Conservation (phyloP, 176 grass and related monocot genomes). For the Leersia perrieri region DNA sequence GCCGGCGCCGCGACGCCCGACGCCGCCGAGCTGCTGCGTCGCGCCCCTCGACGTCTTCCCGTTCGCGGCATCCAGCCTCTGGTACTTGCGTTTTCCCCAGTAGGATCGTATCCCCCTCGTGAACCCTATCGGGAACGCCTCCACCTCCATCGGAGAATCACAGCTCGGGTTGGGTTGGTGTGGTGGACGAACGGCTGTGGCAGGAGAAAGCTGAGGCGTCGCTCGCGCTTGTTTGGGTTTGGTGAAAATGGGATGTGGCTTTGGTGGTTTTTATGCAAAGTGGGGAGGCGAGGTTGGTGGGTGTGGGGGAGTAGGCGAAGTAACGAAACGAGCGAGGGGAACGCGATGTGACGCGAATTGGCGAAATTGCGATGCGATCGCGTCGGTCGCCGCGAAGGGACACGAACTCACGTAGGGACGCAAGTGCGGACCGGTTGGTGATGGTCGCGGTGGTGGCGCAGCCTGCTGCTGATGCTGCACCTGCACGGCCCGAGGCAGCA, state of each 20-base stretch:
- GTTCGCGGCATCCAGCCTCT: conserved; percentile 31
- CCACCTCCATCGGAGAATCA: conserved; percentile 34
- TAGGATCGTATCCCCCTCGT: conserved; percentile 57
- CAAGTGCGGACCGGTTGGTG: background rate
- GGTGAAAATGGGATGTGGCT: background rate
- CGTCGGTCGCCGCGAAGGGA: too few species aligned
- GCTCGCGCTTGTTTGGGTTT: background rate
- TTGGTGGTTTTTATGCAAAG: background rate
- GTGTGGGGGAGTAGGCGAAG: background rate
- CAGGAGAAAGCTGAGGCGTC: background rate
- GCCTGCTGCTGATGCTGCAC: background rate
- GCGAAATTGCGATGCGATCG: too few species aligned
- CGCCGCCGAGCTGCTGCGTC: conserved; percentile 36
- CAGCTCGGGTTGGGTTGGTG: background rate
- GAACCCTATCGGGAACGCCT: conserved; percentile 67
- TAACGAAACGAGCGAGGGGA: background rate
- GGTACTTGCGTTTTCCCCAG: conserved; percentile 71
- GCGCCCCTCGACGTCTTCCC: background rate
- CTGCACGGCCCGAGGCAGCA: background rate
- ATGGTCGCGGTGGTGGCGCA: background rate
- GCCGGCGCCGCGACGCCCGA: conserved; percentile 23
- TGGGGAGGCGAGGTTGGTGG: background rate
- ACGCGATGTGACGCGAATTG: background rate
- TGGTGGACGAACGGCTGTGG: background rate
- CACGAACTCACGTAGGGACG: background rate